A percentile compares a stretch with the other conserved stretches of the same genome.
Conservation (phyloP, 2,329 filamentous ascomycete genomes). For the Cryphonectria carpinicola region DNA sequence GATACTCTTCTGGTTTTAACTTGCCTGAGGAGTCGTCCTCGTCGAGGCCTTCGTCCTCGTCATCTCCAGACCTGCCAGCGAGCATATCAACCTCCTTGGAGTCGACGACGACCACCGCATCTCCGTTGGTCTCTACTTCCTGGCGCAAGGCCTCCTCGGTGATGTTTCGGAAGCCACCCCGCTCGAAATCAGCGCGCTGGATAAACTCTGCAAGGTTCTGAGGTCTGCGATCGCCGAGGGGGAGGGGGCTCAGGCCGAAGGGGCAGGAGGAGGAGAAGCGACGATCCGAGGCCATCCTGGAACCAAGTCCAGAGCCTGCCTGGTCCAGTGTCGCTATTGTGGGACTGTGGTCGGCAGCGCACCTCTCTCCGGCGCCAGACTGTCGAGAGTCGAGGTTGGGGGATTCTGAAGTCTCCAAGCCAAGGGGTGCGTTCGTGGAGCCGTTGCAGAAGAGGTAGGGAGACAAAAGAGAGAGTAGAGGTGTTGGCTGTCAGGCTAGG, state of each 20-base stretch:
- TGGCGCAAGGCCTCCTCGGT: constrained; percentile 73
- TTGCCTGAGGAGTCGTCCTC: constrained; percentile 48
- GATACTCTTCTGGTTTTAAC: constrained; percentile 46
- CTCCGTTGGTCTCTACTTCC: constrained; percentile 56
- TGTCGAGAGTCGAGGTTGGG: neutral
- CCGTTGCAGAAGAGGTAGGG: neutral
- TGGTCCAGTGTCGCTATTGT: neutral
- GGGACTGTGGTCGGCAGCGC: neutral
- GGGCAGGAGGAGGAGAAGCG: constrained; percentile 37
- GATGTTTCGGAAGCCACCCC: constrained; percentile 80
- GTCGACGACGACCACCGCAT: constrained; percentile 35
- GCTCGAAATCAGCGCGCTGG: constrained; percentile 74
- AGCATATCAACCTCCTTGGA: constrained; percentile 50
- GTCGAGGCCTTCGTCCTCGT: constrained; percentile 31
- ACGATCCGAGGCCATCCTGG: constrained; percentile 32
- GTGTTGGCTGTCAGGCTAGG: neutral
- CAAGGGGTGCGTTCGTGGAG: neutral
- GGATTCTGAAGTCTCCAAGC: neutral
- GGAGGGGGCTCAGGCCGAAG: constrained; percentile 68
- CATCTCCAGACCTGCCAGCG: constrained; percentile 50
- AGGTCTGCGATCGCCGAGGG: constrained; percentile 58
- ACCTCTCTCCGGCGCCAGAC: neutral
- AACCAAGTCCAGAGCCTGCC: neutral
- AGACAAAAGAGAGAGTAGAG: neutral
- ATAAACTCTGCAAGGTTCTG: constrained; percentile 76